Percentiles rank a stretch among this genome's conserved stretches.
Evolutionary conservation across 2,329 filamentous ascomycete species (phyloP).

Genomic region (Leptosphaerulina australis): DNA sequence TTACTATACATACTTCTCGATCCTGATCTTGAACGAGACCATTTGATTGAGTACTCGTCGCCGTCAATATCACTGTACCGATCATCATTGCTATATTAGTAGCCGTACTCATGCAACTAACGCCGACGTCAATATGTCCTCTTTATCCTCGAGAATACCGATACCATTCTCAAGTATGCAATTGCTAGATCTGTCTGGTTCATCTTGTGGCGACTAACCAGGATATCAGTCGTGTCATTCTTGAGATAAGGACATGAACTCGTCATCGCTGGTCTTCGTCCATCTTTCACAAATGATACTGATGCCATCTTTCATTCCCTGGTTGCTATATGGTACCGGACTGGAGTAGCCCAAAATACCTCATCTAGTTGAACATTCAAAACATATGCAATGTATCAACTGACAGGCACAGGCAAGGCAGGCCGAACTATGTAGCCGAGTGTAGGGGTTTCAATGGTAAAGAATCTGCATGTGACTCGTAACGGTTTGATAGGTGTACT

Average conservation of each 20-base stretch:
- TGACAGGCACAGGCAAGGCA: background rate
- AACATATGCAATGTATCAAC: slow-evolving; percentile 3
- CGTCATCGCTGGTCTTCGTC: background rate
- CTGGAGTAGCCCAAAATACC: background rate
- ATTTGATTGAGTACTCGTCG: too few relatives aligned
- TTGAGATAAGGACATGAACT: background rate
- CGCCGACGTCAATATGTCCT: background rate
- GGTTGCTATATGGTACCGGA: background rate
- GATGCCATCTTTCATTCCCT: too few relatives aligned
- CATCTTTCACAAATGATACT: slow-evolving; percentile 30
- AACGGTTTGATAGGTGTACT: background rate
- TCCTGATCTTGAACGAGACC: background rate
- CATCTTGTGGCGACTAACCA: slow-evolving; percentile 27
- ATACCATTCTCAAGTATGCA: slow-evolving; percentile 28
- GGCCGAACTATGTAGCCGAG: background rate
- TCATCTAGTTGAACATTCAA: background rate
- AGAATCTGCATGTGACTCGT: background rate
- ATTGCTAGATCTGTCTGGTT: slow-evolving; percentile 34
- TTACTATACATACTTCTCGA: background rate
- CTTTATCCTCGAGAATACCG: slow-evolving; percentile 1
- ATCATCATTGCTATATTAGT: too few relatives aligned
- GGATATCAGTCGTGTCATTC: background rate
- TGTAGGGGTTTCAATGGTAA: background rate
- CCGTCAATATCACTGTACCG: too few relatives aligned
- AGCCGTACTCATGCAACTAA: too few relatives aligned